phyloP scores from a whole-genome alignment of 2,329 filamentous ascomycete species.

The Xylariomycetidae sp. region DNA sequence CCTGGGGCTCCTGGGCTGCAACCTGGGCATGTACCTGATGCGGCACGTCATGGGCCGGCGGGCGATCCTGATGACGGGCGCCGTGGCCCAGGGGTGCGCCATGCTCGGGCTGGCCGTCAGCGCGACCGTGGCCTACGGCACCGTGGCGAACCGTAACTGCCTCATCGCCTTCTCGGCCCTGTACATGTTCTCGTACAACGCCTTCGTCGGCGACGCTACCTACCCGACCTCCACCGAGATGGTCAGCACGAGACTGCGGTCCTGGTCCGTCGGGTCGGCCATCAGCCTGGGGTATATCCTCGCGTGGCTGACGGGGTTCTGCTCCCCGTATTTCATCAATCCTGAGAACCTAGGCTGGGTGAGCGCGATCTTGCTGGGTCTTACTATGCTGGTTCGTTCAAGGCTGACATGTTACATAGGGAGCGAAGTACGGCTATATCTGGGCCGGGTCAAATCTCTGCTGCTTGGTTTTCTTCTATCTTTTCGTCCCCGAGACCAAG shows the following conservation, averaged over 20 bases:
- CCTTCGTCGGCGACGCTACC: slow-evolving; percentile 34
- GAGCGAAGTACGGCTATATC: slow-evolving; percentile 39
- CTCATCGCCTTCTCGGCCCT: slow-evolving; percentile 31
- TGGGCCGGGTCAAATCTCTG: slow-evolving; percentile 30
- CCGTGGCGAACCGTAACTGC: slow-evolving; percentile 24
- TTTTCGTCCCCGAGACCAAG: slow-evolving; percentile 25
- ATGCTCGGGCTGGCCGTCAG: slow-evolving; percentile 38
- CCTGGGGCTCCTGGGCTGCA: slow-evolving; percentile 43
- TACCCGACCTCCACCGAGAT: slow-evolving; percentile 39
- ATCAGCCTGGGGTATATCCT: slow-evolving; percentile 43
- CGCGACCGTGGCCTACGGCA: slow-evolving; percentile 21
- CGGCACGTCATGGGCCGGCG: slow-evolving; percentile 41
- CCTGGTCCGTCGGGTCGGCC: slow-evolving; percentile 45
- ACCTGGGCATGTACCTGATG: slow-evolving; percentile 44
- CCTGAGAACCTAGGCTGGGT: slow-evolving; percentile 26
- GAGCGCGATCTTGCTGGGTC: slow-evolving; percentile 4
- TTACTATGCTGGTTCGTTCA: neutral
- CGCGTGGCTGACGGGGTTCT: slow-evolving; percentile 31
- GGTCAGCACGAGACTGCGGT: slow-evolving; percentile 38
- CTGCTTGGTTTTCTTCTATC: slow-evolving; percentile 24
- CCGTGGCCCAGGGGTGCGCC: slow-evolving; percentile 36
- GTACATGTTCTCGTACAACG: slow-evolving; percentile 32
- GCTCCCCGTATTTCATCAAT: slow-evolving; percentile 27
- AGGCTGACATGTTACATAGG: slow-evolving; percentile 18
- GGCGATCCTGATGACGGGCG: slow-evolving; percentile 42